Base-by-base conservation (phyloP, 768 basidiomycete species). In the Leccinum aurantiacum region DNA sequence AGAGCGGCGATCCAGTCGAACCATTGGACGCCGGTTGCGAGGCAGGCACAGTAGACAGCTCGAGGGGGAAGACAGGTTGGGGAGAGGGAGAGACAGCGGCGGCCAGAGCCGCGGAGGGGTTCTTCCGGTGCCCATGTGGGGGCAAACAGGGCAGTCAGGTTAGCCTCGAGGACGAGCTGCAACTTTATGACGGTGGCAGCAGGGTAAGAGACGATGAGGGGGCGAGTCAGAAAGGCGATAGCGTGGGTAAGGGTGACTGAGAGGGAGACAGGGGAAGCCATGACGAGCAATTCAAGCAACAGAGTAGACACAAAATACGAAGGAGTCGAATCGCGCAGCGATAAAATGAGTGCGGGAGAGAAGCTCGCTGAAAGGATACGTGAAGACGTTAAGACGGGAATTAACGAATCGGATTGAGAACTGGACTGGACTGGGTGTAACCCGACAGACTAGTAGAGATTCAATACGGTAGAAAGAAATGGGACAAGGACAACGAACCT, bases 1-100 rank as follows among this genome's bases (percentile, higher is more conserved):
- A 92, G 82, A 59, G 82, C 77, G 50, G 79, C 65, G 56, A 91
- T 89, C 91, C 91, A 93, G 70, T 89, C 84, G 59, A 86, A 85
- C 91, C 91, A 93, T 67, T 89, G 87, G 33, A 92, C 80, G 59
- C 84, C 84, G 41, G 87, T 78, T 24, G 84, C 78, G 57, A 86
- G 76, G 74, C 90, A 91, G 14, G 90, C 87, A 56, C 83, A 75
- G 76, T 90, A 85, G 67, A 92, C 78, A 65, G 84, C 77, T 44
- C 86, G 84, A 48, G 91, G 90, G 24, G 91, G 91, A 2, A 85
- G 80, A 66, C 84, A 83, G 62, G 75, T 69, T 11, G 89, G 89
- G 5, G 90, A 87, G 57, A 93, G 80, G 56, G 87, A 81, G 65
- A 91, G 84, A 76, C 86, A 88, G 67, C 90, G 88, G 58, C 85